Evolutionary conservation across 2,329 filamentous ascomycete genomes (phyloP).

Genomic region (Alternaria longipes): DNA sequence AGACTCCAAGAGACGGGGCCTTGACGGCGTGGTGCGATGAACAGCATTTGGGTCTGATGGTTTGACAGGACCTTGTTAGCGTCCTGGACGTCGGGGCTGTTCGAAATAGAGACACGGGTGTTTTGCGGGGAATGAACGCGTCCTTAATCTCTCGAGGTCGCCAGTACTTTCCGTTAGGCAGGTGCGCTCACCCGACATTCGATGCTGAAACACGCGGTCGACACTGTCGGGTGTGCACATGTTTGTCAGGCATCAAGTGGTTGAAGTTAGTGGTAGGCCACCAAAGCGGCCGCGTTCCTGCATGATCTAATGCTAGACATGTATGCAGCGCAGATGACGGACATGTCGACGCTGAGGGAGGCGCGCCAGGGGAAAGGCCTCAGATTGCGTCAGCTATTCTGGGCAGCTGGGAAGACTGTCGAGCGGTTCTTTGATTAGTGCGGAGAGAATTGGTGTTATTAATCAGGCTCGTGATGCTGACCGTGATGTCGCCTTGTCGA

Average conservation of each 20-base stretch:
- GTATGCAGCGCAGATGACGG: conserved; percentile 10
- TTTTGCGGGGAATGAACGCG: conserved; percentile 15
- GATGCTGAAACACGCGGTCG: conserved; percentile 9
- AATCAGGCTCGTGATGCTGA: not conserved
- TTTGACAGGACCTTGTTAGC: not conserved
- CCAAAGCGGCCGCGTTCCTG: conserved; percentile 31
- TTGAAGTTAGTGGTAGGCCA: conserved; percentile 7
- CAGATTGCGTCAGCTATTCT: not conserved
- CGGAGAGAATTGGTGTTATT: not conserved
- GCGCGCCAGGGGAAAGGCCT: conserved; percentile 8
- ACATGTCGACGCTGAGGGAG: conserved; percentile 8
- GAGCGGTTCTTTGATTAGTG: not conserved
- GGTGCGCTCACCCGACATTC: conserved; percentile 1
- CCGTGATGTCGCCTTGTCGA: conserved; percentile 3
- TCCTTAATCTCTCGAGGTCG: conserved; percentile 23
- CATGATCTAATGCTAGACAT: conserved; percentile 16
- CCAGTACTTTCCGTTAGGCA: conserved; percentile 10
- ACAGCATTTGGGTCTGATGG: not conserved
- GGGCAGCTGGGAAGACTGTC: not conserved
- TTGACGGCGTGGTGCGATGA: not conserved
- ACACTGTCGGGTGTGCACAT: conserved; percentile 2
- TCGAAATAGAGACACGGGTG: conserved; percentile 8
- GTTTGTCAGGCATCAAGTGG: not conserved
- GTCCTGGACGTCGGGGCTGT: not conserved
- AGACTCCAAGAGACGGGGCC: not conserved